phyloP scores from a whole-genome alignment of 2,329 filamentous ascomycete genomes.

The Chaetomium globosum region DNA sequence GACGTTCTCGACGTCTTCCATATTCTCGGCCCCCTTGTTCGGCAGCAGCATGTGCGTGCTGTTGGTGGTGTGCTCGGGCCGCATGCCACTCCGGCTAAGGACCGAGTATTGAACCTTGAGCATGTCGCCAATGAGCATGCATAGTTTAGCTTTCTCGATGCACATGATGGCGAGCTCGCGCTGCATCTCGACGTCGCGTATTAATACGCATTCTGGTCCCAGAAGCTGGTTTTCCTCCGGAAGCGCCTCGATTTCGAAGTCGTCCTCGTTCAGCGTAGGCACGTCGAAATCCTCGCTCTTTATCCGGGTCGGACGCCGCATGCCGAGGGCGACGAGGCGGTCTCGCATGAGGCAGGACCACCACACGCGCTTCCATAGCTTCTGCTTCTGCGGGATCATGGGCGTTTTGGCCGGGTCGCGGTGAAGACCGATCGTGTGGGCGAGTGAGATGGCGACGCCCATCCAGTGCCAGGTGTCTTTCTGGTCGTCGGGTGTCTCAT shows the following conservation, averaged over 20 bases:
- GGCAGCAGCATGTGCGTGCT: conserved; percentile 87
- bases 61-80: conserved; percentile 73
- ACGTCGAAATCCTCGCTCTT: conserved; percentile 94
- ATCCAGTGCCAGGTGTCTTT: conserved; percentile 99
- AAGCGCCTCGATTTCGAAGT: conserved; percentile 77
- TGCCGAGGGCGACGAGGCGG: conserved; percentile 86
- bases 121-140: conserved; percentile 85
- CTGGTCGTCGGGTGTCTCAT: conserved; percentile 93
- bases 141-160: conserved; percentile 87
- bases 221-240: conserved; percentile 70
- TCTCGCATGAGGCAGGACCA: conserved; percentile 98
- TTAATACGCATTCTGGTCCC: conserved; percentile 67
- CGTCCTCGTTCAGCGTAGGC: conserved; percentile 79
- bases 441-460: conserved; percentile 90
- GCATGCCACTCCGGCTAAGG: conserved; percentile 78
- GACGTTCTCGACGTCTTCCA: conserved; percentile 75
- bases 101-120: conserved; percentile 91
- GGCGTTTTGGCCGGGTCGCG: conserved; percentile 77
- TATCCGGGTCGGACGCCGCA: conserved; percentile 89
- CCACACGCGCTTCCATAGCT: conserved; percentile 93
- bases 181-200: conserved; percentile 73
- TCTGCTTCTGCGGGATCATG: conserved; percentile 73
- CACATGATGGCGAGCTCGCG: conserved; percentile 82
- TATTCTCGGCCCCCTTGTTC: conserved; percentile 82
- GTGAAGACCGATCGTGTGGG: conserved; percentile 90